Base-by-base conservation (phyloP, 495 filamentous ascomycete species). In the Aspergillus kassunensis region DNA sequence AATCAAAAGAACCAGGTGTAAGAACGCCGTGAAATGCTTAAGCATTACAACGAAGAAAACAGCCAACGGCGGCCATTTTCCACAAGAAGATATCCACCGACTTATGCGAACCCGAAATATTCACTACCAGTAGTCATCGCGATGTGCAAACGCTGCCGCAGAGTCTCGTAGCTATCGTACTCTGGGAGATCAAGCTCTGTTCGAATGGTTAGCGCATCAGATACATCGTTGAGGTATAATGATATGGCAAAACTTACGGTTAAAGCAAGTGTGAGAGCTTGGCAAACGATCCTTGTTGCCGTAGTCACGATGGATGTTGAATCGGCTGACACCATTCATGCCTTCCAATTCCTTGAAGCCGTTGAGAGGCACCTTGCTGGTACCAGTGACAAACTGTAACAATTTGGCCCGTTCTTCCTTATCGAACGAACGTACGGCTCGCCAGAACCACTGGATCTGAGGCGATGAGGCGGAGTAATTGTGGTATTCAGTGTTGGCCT, bases 401-500 rank as follows among this genome's bases (percentile, higher is more conserved):
- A 99, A 81, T 67, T 97, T 97, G 54, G 93, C 93, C 49, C 89
- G 89, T 70, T 97, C 93, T 75, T 99, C 93, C 74, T 97, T 97
- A 76, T 99, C 93, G 61, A 96, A 99, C 6, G 91, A 96, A 58
- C 95, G 87, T 35, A 99, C 87, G 3, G 95, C 93, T 60, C 93
- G 86, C 93, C 93, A 99, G 83, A 99, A 97, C 95, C 93, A 97
- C 69, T 99, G 93, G 58, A 99, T 97, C 63, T 99, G 93, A 20
- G 91, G 86, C 2, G 93, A 95, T 0, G 91, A 89, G 23, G 89
- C 86, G 13, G 88, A 87, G 76, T 97, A 99, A 69, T 97, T 97
- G 70, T 97, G 93, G 61, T 97, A 97, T 63, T 97, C 95, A 16
- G 91, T 96, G 69, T 96, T 95, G 68, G 87, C 88, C 82, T 96